These are phyloP conservation scores for Fomitopsis schrenkii DNA, from an alignment of 1,284 basidiomycete genomes.

Conservation along the genomic window DNA sequence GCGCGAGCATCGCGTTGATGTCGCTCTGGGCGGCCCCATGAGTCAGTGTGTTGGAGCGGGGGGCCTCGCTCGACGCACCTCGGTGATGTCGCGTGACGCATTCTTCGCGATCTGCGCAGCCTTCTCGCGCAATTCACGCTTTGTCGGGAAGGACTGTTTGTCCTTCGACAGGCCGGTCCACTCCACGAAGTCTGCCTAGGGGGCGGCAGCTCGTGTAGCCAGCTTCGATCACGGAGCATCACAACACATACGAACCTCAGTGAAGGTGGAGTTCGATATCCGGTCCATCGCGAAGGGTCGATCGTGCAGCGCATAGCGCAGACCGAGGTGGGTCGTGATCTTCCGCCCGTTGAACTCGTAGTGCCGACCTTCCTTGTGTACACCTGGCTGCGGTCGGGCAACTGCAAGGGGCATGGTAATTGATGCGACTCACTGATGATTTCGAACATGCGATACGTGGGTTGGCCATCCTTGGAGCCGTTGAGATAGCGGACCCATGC, in stretches of 20 bases:
- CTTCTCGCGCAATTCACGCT: slow-evolving; percentile 64
- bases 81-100: slow-evolving; percentile 62
- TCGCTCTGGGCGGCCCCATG: slow-evolving; percentile 44
- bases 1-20: slow-evolving; percentile 67
- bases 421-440: slow-evolving; percentile 53
- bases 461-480: slow-evolving; percentile 46
- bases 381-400: slow-evolving; percentile 34
- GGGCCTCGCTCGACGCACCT: slow-evolving; percentile 42
- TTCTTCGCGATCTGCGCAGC: slow-evolving; percentile 55
- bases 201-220: background rate
- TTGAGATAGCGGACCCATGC: slow-evolving; percentile 80
- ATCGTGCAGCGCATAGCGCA: slow-evolving; percentile 65
- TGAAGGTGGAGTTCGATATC: slow-evolving; percentile 70
- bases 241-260: slow-evolving; percentile 41
- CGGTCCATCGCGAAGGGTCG: slow-evolving; percentile 71
- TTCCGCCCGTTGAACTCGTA: slow-evolving; percentile 73
- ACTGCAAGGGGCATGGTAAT: background rate
- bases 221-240: background rate
- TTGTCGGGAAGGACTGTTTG: slow-evolving; percentile 53
- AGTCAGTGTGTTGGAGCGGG: background rate
- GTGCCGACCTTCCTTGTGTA: slow-evolving; percentile 49
- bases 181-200: slow-evolving; percentile 76
- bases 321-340: slow-evolving; percentile 60
- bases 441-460: slow-evolving; percentile 84
- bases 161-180: slow-evolving; percentile 44